Evolutionary conservation across 768 basidiomycete genomes (phyloP), one percentile per base, ranked within the genome.

Genomic region (Pisolithus orientalis): DNA sequence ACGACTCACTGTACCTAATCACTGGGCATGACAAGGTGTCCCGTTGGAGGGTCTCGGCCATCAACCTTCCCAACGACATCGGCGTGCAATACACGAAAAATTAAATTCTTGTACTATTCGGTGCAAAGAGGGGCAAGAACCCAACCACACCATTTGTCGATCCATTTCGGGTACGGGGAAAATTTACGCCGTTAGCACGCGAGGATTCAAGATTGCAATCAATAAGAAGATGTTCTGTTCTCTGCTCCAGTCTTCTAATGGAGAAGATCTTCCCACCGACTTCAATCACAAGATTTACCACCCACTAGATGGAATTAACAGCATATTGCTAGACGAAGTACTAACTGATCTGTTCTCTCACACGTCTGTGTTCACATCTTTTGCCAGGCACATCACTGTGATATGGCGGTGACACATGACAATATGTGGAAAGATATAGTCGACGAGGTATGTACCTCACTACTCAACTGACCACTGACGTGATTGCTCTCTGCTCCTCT

Each of bases 1-100:
- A 37, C 10, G 49, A 50, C 9, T 51, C 60, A 4, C 54, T 66
- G n/a, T 68, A 67, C 39, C 43, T 67, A 28, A 57, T 68, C 27
- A 68, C 63, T 8, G 68, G 63, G 1, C 59, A 51, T 40, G 57
- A 64, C 37, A 65, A 68, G 43, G 46, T 61, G 5, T 47, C 53
- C 5, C 54, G 61, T 2, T 68, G 65, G 62, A 57, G 60, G 4
- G 54, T 65, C 14, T 64, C 58, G 0, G 44, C 59, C 6, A 58
- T 57, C 29, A 34, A 48, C 34, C 25, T 47, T 34, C 44, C 31
- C n/a, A 29, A 8, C 25, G 21, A 25, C 24, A 10, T 24, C 10
- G 38, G 43, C n/a, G 7, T 34, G 6, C 32, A 39, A 16, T 25
- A 44, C 16, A 37, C 32, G 9, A 37, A 13, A 7, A 45, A 44